Percentiles rank a stretch among this genome's conserved stretches.
phyloP scores from a whole-genome alignment of 768 basidiomycete genomes.

The Xerocomellus intermedius region DNA sequence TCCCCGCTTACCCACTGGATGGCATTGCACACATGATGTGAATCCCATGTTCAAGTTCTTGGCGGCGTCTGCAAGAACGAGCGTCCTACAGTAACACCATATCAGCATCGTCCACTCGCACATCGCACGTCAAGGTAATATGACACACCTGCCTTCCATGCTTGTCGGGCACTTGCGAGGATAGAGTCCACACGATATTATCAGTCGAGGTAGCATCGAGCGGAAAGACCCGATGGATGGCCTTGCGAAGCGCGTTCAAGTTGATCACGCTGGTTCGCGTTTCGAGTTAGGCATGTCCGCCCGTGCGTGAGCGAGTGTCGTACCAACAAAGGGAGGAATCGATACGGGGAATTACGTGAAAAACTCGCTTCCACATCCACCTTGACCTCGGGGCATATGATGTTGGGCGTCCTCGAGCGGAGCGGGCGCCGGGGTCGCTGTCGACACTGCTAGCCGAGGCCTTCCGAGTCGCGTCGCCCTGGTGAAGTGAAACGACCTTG shows the following conservation, averaged over 20 bases:
- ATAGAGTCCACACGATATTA: constrained; percentile 27
- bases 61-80: constrained; percentile 42
- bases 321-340: neutral
- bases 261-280: constrained; percentile 35
- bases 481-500: constrained; percentile 92
- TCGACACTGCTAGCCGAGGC: constrained; percentile 91
- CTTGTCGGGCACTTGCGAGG: constrained; percentile 12
- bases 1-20: no score
- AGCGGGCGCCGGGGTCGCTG: constrained; percentile 87
- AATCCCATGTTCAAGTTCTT: constrained; percentile 45
- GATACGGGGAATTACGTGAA: constrained; percentile 44
- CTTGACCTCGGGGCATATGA: constrained; percentile 23
- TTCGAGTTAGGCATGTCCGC: constrained; percentile 27
- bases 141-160: constrained; percentile 23
- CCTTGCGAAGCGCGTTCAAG: constrained; percentile 41
- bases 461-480: constrained; percentile 91
- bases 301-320: neutral
- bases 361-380: constrained; percentile 39
- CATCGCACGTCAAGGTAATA: neutral
- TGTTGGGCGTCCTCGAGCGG: neutral
- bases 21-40: no score
- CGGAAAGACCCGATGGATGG: constrained; percentile 31
- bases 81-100: constrained; percentile 31
- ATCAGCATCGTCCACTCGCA: neutral
- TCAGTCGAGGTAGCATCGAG: constrained; percentile 6